Conservation (phyloP, 257 asterid genomes). For the Solanum sitiens region DNA sequence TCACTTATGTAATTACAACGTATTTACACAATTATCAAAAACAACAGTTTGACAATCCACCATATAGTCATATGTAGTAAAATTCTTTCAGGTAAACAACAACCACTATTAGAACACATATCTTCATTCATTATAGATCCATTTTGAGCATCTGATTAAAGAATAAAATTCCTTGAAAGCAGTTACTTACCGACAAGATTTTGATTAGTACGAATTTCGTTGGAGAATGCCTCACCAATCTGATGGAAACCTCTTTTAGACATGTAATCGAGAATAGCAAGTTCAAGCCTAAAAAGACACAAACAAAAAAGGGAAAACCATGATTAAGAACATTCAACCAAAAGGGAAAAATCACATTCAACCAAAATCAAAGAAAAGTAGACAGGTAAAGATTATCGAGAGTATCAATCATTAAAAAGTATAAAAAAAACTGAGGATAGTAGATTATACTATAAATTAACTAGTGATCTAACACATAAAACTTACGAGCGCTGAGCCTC, state of each 20-base stretch:
- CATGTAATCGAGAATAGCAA: conserved; percentile 27
- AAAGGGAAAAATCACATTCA: not conserved
- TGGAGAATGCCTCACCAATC: conserved; percentile 18
- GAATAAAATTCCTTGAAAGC: not conserved
- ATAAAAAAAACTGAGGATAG: not conserved
- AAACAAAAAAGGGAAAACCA: not conserved
- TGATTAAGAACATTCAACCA: not conserved
- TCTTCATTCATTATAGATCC: not conserved
- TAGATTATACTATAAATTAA: not conserved
- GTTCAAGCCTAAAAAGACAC: conserved; percentile 22
- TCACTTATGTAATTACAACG: not conserved
- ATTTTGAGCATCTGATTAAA: not conserved
- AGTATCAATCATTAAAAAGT: not conserved
- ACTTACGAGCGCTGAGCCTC: not conserved
- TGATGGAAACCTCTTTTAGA: conserved; percentile 18
- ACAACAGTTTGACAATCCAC: not conserved
- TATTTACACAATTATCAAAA: not conserved
- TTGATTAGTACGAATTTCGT: conserved; percentile 16
- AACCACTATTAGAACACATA: not conserved
- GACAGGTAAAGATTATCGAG: not conserved
- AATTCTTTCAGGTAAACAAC: not conserved
- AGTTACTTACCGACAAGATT: conserved; percentile 14
- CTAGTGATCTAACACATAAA: not conserved
- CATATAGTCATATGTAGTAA: not conserved
- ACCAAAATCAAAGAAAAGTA: not conserved